Evolutionary conservation across 306 rosid genomes (phyloP).

Genomic region (Lithocarpus polystachyus): DNA sequence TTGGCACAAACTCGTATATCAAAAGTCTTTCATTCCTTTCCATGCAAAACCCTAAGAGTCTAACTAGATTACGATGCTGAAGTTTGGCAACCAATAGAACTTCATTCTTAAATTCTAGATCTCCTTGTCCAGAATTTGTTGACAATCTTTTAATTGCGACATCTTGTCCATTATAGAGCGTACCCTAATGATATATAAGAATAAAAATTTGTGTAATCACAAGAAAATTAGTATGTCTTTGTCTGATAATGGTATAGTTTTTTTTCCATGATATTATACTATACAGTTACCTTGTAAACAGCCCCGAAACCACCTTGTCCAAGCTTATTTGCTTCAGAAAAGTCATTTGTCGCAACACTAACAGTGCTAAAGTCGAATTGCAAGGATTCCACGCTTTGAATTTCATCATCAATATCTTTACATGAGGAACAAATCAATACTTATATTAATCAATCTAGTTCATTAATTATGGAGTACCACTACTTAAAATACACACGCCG

Average conservation of each 20-base stretch:
- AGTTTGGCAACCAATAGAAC: conserved; percentile 39
- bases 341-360: conserved; percentile 20
- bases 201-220: too few relatives aligned
- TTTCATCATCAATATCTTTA: neutral
- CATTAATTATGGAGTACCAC: neutral
- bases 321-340: conserved; percentile 30
- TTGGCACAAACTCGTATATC: conserved; percentile 48
- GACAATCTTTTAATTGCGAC: conserved; percentile 44
- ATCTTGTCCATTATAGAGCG: conserved; percentile 22
- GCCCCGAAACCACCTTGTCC: conserved; percentile 56
- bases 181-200: conserved; percentile 23
- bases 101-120: conserved; percentile 40
- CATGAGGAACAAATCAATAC: neutral
- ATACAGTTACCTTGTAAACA: conserved; percentile 24
- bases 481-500: neutral
- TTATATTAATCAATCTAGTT: neutral
- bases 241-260: too few relatives aligned
- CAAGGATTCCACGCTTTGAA: conserved; percentile 4
- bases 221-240: too few relatives aligned
- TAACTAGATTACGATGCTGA: conserved; percentile 37
- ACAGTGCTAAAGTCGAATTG: conserved; percentile 27
- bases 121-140: conserved; percentile 29
- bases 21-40: conserved; percentile 31
- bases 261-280: neutral
- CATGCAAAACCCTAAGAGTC: conserved; percentile 29